Evolutionary conservation across 768 basidiomycete species (phyloP).

Genomic region (Hebeloma cylindrosporum): DNA sequence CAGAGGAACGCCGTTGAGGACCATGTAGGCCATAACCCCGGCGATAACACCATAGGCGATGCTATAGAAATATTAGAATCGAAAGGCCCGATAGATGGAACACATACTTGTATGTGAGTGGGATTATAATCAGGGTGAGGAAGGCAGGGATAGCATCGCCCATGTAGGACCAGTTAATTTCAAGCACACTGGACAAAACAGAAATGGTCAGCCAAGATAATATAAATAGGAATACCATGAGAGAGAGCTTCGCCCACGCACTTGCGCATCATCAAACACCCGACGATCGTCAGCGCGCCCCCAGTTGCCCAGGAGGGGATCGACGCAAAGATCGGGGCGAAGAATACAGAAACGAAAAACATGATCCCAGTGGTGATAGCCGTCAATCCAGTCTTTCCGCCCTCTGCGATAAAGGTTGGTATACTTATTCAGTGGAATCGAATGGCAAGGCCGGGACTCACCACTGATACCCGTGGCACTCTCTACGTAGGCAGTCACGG

Average conservation of each 20-base stretch:
- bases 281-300: constrained; percentile 80
- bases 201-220: background rate
- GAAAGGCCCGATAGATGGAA: background rate
- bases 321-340: constrained; percentile 85
- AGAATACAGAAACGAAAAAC: constrained; percentile 86
- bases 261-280: constrained; percentile 89
- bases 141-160: constrained; percentile 89
- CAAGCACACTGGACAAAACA: constrained; percentile 51
- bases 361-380: constrained; percentile 69
- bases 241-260: constrained; percentile 31
- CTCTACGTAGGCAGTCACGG: constrained; percentile 83
- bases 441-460: constrained; percentile 26
- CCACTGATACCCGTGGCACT: constrained; percentile 79
- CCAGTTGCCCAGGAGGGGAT: constrained; percentile 89
- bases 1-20: constrained; percentile 72
- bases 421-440: background rate
- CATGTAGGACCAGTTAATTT: constrained; percentile 88
- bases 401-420: too few species aligned
- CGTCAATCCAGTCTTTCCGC: constrained; percentile 84
- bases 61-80: constrained; percentile 35
- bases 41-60: constrained; percentile 90
- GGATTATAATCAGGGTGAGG: constrained; percentile 77
- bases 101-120: constrained; percentile 71
- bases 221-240: constrained; percentile 3
- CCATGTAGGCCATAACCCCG: constrained; percentile 66